Base-by-base conservation (phyloP, 1,284 basidiomycete genomes). In the Melampsora americana region DNA sequence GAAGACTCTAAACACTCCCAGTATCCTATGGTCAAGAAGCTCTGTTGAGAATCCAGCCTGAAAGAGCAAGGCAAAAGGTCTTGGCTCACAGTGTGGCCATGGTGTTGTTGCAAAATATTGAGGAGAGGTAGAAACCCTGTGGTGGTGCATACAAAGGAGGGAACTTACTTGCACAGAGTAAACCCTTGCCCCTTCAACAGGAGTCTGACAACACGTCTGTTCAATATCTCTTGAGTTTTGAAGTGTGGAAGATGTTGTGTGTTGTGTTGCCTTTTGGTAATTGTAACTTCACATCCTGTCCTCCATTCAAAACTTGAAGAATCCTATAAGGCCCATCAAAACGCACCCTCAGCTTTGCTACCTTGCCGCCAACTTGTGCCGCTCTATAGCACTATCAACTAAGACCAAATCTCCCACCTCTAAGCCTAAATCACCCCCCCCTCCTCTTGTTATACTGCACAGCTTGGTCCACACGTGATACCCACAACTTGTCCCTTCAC, bases 141-240 rank as follows among this genome's bases (percentile, higher is more conserved):
- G 35, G 35, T 9, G 35, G 35, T 35, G 35, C 35, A 35, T 9
- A 35, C 9, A 35, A 35, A 35, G 35, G 35, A 35, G 35, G 9
- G 9, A 35, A 35, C 35, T 35, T 35, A 35, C n/a, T n/a, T n/a
- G n/a, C n/a, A n/a, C n/a, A n/a, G n/a, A n/a, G n/a, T n/a, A n/a
- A n/a, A n/a, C n/a, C 35, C 35, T 35, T 9, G 9, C 35, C 35
- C 35, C 9, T 9, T n/a, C n/a, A 35, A 9, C 35, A 39, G n/a
- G 35, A 35, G 3, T 35, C 35, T 35, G 35, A 3, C 9, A 4
- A 4, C 35, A 1, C 39, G 20, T 23, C 6, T n/a, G 32, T 42
- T 1, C 7, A 26, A 46, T 44, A 66, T 7, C 5, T 39, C 23
- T 66, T 66, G 65, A 66, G 28, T 26, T 66, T 66, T 26, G 65